These are phyloP conservation scores for Arbutus unedo DNA, from an alignment of 148 eudicot species.

Conservation along the genomic window DNA sequence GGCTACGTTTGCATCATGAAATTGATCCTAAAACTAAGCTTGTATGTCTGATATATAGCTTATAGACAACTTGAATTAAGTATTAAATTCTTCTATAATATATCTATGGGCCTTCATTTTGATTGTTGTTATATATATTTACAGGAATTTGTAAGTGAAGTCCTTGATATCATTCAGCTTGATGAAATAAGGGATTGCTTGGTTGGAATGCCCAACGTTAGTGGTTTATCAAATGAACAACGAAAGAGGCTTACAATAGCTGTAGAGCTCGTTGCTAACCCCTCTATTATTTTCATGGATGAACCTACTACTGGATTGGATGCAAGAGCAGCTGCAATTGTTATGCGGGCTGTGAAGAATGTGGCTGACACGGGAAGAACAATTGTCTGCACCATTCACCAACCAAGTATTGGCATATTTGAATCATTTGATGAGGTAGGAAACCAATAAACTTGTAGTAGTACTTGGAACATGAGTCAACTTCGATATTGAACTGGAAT, in stretches of 20 bases:
- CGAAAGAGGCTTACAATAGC: constrained; percentile 80
- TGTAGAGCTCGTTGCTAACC: constrained; percentile 84
- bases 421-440: constrained; percentile 87
- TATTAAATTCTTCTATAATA: neutral
- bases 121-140: neutral
- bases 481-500: neutral
- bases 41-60: constrained; percentile 27
- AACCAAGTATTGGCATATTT: constrained; percentile 85
- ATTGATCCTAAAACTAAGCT: constrained; percentile 55
- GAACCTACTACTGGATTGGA: constrained; percentile 87
- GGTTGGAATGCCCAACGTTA: constrained; percentile 61
- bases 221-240: constrained; percentile 78
- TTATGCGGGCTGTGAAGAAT: constrained; percentile 76
- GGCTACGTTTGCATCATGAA: constrained; percentile 70
- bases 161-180: constrained; percentile 70
- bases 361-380: constrained; percentile 76
- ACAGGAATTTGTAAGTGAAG: constrained; percentile 70
- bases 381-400: constrained; percentile 89
- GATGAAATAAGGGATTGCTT: constrained; percentile 53
- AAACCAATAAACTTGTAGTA: neutral
- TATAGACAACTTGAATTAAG: neutral
- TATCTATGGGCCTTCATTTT: neutral
- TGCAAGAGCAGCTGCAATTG: constrained; percentile 86
- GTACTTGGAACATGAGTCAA: neutral
- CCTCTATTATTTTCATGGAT: constrained; percentile 83